phyloP scores from a whole-genome alignment of 2,329 filamentous ascomycete species.

The Penicillium sp. region DNA sequence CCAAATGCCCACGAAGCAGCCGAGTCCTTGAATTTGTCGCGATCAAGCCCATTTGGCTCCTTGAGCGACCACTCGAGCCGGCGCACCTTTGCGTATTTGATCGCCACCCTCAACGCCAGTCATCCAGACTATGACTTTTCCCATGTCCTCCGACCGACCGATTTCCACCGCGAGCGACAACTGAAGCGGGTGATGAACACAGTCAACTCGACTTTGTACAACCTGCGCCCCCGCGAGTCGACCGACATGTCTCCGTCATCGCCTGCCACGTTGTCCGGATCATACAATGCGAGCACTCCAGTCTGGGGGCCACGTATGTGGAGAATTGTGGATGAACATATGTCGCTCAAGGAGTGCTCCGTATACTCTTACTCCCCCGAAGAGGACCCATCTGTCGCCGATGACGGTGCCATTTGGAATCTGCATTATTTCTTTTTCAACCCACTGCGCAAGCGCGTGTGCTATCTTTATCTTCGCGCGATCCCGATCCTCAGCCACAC shows the following conservation, averaged over 20 bases:
- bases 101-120: constrained; percentile 91
- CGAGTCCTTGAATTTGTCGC: constrained; percentile 64
- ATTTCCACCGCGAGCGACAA: constrained; percentile 81
- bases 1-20: constrained; percentile 68
- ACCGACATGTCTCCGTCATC: constrained; percentile 39
- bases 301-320: constrained; percentile 88
- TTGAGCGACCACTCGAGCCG: constrained; percentile 83
- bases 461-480: constrained; percentile 88
- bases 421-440: constrained; percentile 98
- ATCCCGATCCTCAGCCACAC: constrained; percentile 65
- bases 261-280: constrained; percentile 41
- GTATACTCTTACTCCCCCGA: constrained; percentile 86
- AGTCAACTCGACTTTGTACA: constrained; percentile 80
- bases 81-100: constrained; percentile 89
- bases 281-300: constrained; percentile 47
- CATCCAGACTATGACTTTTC: constrained; percentile 98
- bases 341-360: constrained; percentile 81
- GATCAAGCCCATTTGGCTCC: constrained; percentile 85
- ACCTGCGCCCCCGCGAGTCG: constrained; percentile 62
- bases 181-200: constrained; percentile 76
- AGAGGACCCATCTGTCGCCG: constrained; percentile 86
- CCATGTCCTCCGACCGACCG: constrained; percentile 76
- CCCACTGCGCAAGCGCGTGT: constrained; percentile 82
- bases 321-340: constrained; percentile 87
- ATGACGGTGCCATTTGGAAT: constrained; percentile 91